Base-by-base conservation (phyloP, 805 yeast genomes). In the Ogataea salicorniae region DNA sequence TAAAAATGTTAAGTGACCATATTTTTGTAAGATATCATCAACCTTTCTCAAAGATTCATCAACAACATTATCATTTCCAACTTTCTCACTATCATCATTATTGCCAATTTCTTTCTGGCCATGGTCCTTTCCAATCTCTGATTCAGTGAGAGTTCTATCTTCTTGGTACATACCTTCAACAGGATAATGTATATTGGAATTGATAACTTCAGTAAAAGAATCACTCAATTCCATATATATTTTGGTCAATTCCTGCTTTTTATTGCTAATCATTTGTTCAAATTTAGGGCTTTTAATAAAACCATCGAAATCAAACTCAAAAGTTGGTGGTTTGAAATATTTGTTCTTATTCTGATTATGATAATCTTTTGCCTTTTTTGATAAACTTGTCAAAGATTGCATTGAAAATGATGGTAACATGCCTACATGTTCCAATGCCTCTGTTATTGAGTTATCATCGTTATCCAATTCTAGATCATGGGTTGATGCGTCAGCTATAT, bases 361-460 rank as follows among this genome's bases (percentile, higher is more conserved):
- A 39, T 49, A 52, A 22, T 52, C 55, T 41, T 22, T 41, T 1
- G 49, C 39, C 13, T 48, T 39, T 6, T 68, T 49, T 18, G 61
- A 59, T 23, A 68, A 47, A 34, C 59, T 62, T 40, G 65, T 61
- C 16, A 68, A 38, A 8, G 50, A 46, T 41, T 60, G 63, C 39
- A 72, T 46, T 2, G 59, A 54, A 37, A 58, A 59, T 14, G 59
- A 41, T 9, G 66, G 66, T 17, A 63, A 50, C 13, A 50, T 34
- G 0, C 86, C 86, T 16, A 81, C 75, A 50, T 70, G 75, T 45
- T 80, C 80, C 43, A 80, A 61, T 9, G 77, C 78, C 20, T 64
- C 68, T 0, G 77, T 68, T 34, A 79, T 53, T 0, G 76, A 72
- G 55, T 72, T 61, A 29, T 61, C 73, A 18, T 55, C 58, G 11